Percentiles rank a stretch among this genome's conserved stretches.
Conservation (phyloP, 2,329 filamentous ascomycete genomes). For the Fusarium tanahbumbuense region DNA sequence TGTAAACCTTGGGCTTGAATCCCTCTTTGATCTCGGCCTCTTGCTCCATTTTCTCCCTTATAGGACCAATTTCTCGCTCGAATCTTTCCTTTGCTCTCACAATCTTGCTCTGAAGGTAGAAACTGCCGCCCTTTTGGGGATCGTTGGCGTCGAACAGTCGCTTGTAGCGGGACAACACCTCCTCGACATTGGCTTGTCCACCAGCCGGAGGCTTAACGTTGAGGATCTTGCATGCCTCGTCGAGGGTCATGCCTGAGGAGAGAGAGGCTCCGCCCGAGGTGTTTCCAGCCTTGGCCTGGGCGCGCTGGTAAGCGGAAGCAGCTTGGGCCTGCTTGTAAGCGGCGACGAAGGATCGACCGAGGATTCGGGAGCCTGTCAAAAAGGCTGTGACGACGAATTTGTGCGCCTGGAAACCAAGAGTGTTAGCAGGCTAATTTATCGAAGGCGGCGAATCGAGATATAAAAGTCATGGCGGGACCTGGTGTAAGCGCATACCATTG, state of each 20-base stretch:
- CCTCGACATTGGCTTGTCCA: conserved; percentile 81
- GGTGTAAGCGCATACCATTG: conserved; percentile 46
- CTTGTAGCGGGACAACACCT: conserved; percentile 90
- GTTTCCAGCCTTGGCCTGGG: conserved; percentile 72
- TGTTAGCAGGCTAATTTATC: conserved; percentile 32
- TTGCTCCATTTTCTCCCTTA: conserved; percentile 75
- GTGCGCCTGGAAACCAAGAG: conserved; percentile 75
- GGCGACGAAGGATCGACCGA: conserved; percentile 92
- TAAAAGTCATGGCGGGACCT: conserved; percentile 17
- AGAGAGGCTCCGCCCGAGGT: conserved; percentile 64
- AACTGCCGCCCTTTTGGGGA: conserved; percentile 94
- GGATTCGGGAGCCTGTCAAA: conserved; percentile 87
- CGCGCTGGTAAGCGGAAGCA: conserved; percentile 82
- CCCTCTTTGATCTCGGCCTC: conserved; percentile 86
- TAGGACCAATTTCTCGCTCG: conserved; percentile 83
- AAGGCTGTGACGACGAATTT: conserved; percentile 90
- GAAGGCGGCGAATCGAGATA: conserved; percentile 28
- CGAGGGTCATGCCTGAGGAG: conserved; percentile 84
- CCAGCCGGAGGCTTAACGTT: conserved; percentile 87
- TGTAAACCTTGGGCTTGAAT: conserved; percentile 95
- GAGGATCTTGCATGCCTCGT: conserved; percentile 96
- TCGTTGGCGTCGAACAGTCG: conserved; percentile 94
- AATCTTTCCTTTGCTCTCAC: conserved; percentile 90
- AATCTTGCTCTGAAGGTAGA: conserved; percentile 98
- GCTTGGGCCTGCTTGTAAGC: conserved; percentile 96